phyloP scores from a whole-genome alignment of 2,329 filamentous ascomycete genomes.

The Xylaria sp. region DNA sequence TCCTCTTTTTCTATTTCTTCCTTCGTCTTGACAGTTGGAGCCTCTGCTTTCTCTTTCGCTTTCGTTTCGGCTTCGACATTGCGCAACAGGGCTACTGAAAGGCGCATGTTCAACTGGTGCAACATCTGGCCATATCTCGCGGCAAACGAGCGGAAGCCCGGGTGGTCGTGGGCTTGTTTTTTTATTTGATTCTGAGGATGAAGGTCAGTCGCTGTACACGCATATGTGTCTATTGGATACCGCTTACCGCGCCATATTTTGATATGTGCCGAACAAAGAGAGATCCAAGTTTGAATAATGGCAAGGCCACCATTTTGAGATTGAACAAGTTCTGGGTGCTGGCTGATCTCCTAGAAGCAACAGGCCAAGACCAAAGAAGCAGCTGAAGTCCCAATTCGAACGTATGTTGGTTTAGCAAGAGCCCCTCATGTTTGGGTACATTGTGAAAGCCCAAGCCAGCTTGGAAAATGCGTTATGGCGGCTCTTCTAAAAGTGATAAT shows the following conservation, averaged over 20 bases:
- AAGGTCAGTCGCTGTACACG: conserved; percentile 23
- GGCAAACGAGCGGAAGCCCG: conserved; percentile 68
- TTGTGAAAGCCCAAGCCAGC: conserved; percentile 21
- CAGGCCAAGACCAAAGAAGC: not conserved
- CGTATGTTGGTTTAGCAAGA: not conserved
- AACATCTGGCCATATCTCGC: conserved; percentile 71
- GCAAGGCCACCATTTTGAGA: conserved; percentile 72
- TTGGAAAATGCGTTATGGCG: not conserved
- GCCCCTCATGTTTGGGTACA: conserved; percentile 5
- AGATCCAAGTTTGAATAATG: conserved; percentile 73
- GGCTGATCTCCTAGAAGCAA: not conserved
- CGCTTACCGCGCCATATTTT: conserved; percentile 73
- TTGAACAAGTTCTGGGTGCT: conserved; percentile 29
- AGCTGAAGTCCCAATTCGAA: conserved; percentile 1
- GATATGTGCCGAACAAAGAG: conserved; percentile 73
- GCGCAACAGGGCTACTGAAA: conserved; percentile 68
- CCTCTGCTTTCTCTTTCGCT: conserved; percentile 70
- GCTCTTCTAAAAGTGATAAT: conserved; percentile 13
- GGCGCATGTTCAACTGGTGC: conserved; percentile 74
- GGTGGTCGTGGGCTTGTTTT: conserved; percentile 71
- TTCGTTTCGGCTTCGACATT: conserved; percentile 66
- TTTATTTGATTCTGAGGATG: conserved; percentile 70
- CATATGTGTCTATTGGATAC: conserved; percentile 1
- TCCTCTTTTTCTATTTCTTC: conserved; percentile 68
- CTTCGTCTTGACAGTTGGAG: conserved; percentile 72